Evolutionary conservation across 768 basidiomycete species (phyloP).

Genomic region (Calvatia gigantea): DNA sequence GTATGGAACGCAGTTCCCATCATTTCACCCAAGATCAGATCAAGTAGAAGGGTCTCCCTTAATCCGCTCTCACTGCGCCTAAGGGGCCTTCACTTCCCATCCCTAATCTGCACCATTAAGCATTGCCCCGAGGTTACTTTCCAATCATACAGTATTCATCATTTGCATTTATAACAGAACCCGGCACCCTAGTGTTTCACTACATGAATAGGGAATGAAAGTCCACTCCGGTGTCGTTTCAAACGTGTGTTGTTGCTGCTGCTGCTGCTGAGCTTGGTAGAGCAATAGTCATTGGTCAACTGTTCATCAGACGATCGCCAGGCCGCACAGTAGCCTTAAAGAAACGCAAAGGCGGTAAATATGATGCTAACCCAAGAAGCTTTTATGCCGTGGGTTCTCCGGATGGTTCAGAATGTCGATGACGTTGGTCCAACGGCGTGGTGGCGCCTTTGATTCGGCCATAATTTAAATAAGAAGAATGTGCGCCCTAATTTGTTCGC

Average conservation of each 20-base stretch:
- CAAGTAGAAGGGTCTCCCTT: not conserved
- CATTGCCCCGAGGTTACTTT: not conserved
- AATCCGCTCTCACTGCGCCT: not conserved
- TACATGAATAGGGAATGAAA: not conserved
- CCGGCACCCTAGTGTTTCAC: not conserved
- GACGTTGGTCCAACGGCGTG: not conserved
- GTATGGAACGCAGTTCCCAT: not conserved
- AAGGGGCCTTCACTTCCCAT: not conserved
- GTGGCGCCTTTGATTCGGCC: no score
- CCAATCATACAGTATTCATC: no score
- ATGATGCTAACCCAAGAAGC: not conserved
- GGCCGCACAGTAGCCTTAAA: not conserved
- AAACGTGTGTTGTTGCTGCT: not conserved
- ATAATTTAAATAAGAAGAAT: no score
- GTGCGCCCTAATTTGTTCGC: no score
- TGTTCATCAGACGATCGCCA: not conserved
- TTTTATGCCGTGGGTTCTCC: not conserved
- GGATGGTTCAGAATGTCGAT: not conserved
- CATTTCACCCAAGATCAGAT: conserved; percentile 12
- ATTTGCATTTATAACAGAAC: not conserved
- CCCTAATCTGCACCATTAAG: not conserved
- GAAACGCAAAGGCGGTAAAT: not conserved
- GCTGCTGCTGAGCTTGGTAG: no score
- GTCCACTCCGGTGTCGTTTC: not conserved
- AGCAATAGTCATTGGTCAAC: not conserved